A percentile compares a stretch with the other conserved stretches of the same genome.
Evolutionary conservation across 2,329 filamentous ascomycete species (phyloP).

Genomic region (Cyclaneusma minus): DNA sequence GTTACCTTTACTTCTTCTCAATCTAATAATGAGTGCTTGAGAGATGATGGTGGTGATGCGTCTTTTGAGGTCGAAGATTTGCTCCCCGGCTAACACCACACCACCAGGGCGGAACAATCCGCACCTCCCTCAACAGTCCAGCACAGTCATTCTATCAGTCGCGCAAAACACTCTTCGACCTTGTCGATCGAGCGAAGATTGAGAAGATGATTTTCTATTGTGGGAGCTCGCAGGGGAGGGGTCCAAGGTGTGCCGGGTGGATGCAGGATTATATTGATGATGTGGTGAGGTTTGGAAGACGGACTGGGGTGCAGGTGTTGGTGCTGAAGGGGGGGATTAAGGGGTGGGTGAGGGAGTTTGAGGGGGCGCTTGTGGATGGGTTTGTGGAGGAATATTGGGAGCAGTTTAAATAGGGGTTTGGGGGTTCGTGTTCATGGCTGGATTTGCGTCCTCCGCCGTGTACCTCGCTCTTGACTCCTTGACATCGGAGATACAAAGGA

Average conservation of each 20-base stretch:
- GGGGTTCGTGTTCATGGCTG: too few relatives aligned
- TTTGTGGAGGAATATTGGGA: constrained; percentile 28
- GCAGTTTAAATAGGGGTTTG: constrained; percentile 15
- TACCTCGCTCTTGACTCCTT: too few relatives aligned
- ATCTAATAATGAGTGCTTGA: neutral
- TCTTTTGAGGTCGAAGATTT: too few relatives aligned
- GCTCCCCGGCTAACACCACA: too few relatives aligned
- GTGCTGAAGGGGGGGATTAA: constrained; percentile 37
- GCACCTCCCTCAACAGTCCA: constrained; percentile 39
- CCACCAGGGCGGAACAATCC: constrained; percentile 44
- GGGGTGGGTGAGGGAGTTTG: constrained; percentile 35
- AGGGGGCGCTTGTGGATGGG: constrained; percentile 30
- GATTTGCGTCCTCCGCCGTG: too few relatives aligned
- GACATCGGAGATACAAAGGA: too few relatives aligned
- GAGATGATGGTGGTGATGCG: neutral
- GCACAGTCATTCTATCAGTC: constrained; percentile 38
- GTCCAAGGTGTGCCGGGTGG: constrained; percentile 36
- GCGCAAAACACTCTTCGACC: constrained; percentile 28
- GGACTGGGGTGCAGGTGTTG: constrained; percentile 26
- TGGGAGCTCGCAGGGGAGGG: constrained; percentile 33
- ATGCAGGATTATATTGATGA: constrained; percentile 38
- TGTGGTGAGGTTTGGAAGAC: constrained; percentile 21
- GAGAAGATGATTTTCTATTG: constrained; percentile 38
- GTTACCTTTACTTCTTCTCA: constrained; percentile 1
- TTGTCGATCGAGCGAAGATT: constrained; percentile 33